Evolutionary conservation across 495 filamentous ascomycete genomes (phyloP).

Genomic region (Tetracladium setigerum): DNA sequence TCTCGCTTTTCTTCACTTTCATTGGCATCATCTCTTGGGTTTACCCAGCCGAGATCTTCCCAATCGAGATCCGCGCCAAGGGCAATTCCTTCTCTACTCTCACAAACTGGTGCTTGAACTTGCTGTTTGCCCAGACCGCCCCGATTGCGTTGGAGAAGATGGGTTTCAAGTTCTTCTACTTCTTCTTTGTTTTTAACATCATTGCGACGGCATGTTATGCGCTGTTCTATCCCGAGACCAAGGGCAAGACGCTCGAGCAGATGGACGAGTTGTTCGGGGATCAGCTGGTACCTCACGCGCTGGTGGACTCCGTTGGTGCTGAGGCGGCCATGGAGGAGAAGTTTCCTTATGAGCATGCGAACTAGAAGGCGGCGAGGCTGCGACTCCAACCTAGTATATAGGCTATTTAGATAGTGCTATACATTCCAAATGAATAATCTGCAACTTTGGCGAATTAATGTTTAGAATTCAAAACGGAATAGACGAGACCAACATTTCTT

Average conservation of each 20-base stretch:
- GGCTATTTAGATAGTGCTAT: no score
- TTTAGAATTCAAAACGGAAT: no score
- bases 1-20: conserved; percentile 46
- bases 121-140: conserved; percentile 52
- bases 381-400: no score
- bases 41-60: conserved; percentile 61
- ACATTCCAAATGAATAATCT: no score
- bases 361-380: no score
- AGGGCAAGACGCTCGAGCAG: conserved; percentile 25
- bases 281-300: conserved; percentile 16
- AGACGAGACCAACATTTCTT: no score
- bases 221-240: conserved; percentile 20
- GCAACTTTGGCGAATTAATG: no score
- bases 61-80: conserved; percentile 55
- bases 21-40: conserved; percentile 51
- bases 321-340: conserved; percentile 1
- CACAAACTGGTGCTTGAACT: conserved; percentile 56
- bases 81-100: conserved; percentile 56
- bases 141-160: conserved; percentile 40
- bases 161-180: conserved; percentile 14
- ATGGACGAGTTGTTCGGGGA: conserved; percentile 32
- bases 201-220: conserved; percentile 9
- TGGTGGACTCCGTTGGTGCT: conserved; percentile 10
- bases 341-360: no score
- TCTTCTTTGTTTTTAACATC: conserved; percentile 16